A percentile compares a stretch with the other conserved stretches of the same genome.
phyloP scores from a whole-genome alignment of 495 filamentous ascomycete species.

The Coniosporium apollinis region DNA sequence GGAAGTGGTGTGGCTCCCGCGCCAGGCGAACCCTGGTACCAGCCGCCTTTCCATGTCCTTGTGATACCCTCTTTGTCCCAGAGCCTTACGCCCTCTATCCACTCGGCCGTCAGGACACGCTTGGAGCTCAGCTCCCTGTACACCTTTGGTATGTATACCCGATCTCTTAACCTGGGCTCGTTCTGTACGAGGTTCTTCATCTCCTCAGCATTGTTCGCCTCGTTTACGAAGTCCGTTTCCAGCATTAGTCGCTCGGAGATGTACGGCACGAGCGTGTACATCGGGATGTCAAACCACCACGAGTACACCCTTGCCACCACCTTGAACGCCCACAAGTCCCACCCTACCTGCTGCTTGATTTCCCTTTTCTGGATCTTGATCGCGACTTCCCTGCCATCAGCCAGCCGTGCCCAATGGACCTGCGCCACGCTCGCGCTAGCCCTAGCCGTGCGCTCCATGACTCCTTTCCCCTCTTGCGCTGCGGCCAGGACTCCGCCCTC shows the following conservation, averaged over 20 bases:
- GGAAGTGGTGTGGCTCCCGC: slow-evolving; percentile 52
- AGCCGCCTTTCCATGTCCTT: slow-evolving; percentile 57
- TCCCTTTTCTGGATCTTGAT: slow-evolving; percentile 95
- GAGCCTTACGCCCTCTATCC: slow-evolving; percentile 85
- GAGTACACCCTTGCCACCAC: slow-evolving; percentile 64
- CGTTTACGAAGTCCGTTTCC: slow-evolving; percentile 87
- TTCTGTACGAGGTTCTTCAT: slow-evolving; percentile 64
- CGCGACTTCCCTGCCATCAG: slow-evolving; percentile 76
- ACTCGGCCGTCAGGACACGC: slow-evolving; percentile 86
- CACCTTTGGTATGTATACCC: slow-evolving; percentile 78
- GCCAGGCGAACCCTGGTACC: slow-evolving; percentile 58
- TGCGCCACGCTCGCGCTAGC: slow-evolving; percentile 89
- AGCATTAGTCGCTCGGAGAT: slow-evolving; percentile 72
- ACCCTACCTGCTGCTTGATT: slow-evolving; percentile 72
- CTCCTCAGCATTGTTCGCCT: slow-evolving; percentile 70
- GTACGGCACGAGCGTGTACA: slow-evolving; percentile 78
- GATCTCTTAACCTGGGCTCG: slow-evolving; percentile 56
- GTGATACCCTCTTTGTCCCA: slow-evolving; percentile 76
- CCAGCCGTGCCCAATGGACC: slow-evolving; percentile 80
- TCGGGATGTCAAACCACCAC: slow-evolving; percentile 68
- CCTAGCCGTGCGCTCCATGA: slow-evolving; percentile 76
- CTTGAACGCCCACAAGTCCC: slow-evolving; percentile 93
- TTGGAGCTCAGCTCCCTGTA: slow-evolving; percentile 67
- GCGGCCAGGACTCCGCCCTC: slow-evolving; percentile 38
- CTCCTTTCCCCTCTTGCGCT: slow-evolving; percentile 35